Conservation (phyloP, 805 yeast species). For the Candida hispaniensis region DNA sequence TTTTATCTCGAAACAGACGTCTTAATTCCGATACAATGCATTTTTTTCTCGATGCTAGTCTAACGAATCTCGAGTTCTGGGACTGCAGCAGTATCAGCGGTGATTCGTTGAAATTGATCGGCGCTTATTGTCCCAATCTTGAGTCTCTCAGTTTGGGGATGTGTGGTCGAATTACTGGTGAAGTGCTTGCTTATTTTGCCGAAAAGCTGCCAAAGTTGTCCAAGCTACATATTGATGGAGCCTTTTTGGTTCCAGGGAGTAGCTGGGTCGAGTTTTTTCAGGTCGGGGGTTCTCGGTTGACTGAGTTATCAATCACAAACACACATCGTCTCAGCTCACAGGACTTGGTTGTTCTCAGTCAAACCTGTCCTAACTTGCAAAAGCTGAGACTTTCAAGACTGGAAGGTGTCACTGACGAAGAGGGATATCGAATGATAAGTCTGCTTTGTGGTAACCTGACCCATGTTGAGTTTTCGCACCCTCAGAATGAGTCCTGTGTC, state of each 20-base stretch:
- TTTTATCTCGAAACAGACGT: slow-evolving; percentile 73
- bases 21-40: slow-evolving; percentile 60
- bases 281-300: slow-evolving; percentile 42
- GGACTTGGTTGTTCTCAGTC: slow-evolving; percentile 51
- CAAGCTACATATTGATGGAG: slow-evolving; percentile 68
- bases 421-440: slow-evolving; percentile 55
- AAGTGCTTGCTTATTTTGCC: slow-evolving; percentile 52
- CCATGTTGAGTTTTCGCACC: slow-evolving; percentile 50
- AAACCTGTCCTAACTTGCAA: slow-evolving; percentile 45
- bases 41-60: slow-evolving; percentile 55
- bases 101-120: slow-evolving; percentile 56
- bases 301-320: slow-evolving; percentile 53
- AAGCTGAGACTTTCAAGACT: slow-evolving; percentile 53
- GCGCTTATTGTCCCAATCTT: slow-evolving; percentile 67
- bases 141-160: slow-evolving; percentile 58
- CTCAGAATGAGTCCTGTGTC: slow-evolving; percentile 43
- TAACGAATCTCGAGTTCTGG: slow-evolving; percentile 61
- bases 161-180: slow-evolving; percentile 90
- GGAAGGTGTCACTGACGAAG: slow-evolving; percentile 51
- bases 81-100: slow-evolving; percentile 77
- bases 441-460: slow-evolving; percentile 44
- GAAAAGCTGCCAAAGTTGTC: slow-evolving; percentile 46
- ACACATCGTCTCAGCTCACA: slow-evolving; percentile 74
- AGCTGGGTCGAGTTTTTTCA: slow-evolving; percentile 74
- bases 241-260: slow-evolving; percentile 66